These are phyloP conservation scores for Aristolochia californica DNA, from an alignment of 164 flowering plant genomes.

Conservation along the genomic window DNA sequence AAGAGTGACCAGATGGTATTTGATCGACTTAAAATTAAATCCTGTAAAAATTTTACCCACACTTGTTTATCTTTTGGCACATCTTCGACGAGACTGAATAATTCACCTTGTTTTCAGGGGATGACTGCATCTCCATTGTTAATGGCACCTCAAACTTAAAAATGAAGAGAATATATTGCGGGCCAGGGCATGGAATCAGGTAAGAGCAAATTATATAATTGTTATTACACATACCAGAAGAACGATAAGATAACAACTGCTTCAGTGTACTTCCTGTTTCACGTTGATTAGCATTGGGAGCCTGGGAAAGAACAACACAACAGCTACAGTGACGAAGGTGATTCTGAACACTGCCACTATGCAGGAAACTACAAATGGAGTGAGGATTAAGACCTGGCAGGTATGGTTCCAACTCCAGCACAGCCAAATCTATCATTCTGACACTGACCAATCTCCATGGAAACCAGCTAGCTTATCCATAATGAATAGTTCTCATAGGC, in stretches of 20 bases:
- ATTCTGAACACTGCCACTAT: constrained; percentile 66
- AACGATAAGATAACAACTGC: background rate
- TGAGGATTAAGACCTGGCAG: constrained; percentile 98
- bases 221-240: background rate
- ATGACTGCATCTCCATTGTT: constrained; percentile 86
- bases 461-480: no score
- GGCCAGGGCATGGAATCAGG: constrained; percentile 98
- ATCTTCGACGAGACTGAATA: no score
- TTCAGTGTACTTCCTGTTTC: background rate
- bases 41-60: no score
- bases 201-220: constrained; percentile 5
- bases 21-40: no score
- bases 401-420: no score
- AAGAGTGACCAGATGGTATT: no score
- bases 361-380: constrained; percentile 63
- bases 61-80: no score
- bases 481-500: no score
- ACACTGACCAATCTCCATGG: no score
- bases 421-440: no score
- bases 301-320: constrained; percentile 82
- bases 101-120: constrained; percentile 28
- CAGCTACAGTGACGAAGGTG: constrained; percentile 54
- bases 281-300: constrained; percentile 72
- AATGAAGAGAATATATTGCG: constrained; percentile 72
- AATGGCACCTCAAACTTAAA: constrained; percentile 67